phyloP scores from a whole-genome alignment of 192 early-diverging fungal genomes.

The Coemansia sp. region DNA sequence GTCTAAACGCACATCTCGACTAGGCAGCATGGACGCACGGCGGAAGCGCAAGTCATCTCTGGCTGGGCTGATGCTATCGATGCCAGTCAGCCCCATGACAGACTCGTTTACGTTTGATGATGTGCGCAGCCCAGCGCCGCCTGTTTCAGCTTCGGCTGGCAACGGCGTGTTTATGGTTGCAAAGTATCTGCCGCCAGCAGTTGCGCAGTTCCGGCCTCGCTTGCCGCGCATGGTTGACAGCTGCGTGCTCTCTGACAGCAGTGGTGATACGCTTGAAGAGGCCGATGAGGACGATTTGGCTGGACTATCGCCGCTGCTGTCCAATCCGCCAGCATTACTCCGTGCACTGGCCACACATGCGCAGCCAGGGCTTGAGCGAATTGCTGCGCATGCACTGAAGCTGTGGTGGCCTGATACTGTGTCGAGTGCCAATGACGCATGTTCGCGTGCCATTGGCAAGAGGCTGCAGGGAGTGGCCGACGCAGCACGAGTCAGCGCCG shows the following conservation, averaged over 20 bases:
- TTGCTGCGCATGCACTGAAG: slow-evolving; percentile 21
- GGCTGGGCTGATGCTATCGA: slow-evolving; percentile 35
- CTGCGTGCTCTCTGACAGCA: slow-evolving; percentile 1
- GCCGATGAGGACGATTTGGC: slow-evolving; percentile 22
- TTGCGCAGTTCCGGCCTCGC: slow-evolving; percentile 37
- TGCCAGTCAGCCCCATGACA: slow-evolving; percentile 11
- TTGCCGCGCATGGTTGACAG: slow-evolving; percentile 35
- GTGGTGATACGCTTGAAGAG: slow-evolving; percentile 17
- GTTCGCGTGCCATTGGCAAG: slow-evolving; percentile 3
- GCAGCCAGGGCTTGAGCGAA: slow-evolving; percentile 33
- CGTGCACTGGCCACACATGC: slow-evolving; percentile 25
- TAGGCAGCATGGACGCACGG: slow-evolving; percentile 13
- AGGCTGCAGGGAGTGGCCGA: slow-evolving; percentile 21
- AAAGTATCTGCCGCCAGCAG: slow-evolving; percentile 36
- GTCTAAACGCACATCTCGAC: slow-evolving; percentile 12
- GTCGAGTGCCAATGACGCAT: slow-evolving; percentile 1
- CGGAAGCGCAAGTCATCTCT: slow-evolving; percentile 40
- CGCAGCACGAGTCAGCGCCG: slow-evolving; percentile 14
- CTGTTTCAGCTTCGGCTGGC: not conserved
- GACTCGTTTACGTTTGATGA: not conserved
- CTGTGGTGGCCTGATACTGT: slow-evolving; percentile 29
- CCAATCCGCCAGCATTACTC: slow-evolving; percentile 17
- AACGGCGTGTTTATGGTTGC: slow-evolving; percentile 35
- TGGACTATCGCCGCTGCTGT: slow-evolving; percentile 15
- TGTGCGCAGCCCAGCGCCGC: slow-evolving; percentile 7